Evolutionary conservation across 2,329 filamentous ascomycete genomes (phyloP).

Genomic region (Botrytis deweyae): DNA sequence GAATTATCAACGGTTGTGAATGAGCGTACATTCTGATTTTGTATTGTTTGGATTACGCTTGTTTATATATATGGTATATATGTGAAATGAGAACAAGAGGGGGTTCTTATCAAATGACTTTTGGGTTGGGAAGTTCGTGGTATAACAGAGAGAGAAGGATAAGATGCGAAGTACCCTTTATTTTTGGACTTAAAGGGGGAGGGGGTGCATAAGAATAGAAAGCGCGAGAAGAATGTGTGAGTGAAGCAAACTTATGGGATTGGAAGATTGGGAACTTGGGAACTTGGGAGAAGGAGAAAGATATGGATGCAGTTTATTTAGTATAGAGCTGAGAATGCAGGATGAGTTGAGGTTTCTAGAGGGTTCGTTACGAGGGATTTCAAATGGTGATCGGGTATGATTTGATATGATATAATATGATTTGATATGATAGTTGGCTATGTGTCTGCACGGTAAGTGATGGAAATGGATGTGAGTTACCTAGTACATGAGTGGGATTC

Average conservation of each 20-base stretch:
- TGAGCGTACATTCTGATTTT: not conserved
- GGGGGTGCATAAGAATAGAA: no score
- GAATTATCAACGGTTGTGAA: not conserved
- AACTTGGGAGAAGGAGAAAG: not conserved
- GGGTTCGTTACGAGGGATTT: not conserved
- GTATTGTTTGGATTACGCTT: accelerated
- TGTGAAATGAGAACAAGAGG: not conserved
- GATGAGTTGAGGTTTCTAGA: not conserved
- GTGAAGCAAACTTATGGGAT: no score
- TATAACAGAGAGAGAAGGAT: no score
- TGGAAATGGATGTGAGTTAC: not conserved
- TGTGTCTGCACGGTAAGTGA: not conserved
- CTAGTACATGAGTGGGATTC: not conserved
- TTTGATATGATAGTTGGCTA: not conserved
- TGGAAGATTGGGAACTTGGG: no score
- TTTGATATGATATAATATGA: not conserved
- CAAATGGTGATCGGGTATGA: not conserved
- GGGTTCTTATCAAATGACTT: no score
- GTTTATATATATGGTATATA: accelerated
- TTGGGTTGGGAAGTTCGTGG: no score
- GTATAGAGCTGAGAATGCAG: not conserved
- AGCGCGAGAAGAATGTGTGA: no score
- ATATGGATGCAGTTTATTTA: not conserved
- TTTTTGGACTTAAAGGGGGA: no score
- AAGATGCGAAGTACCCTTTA: no score